These are phyloP conservation scores for Aspergillus affinis DNA, from an alignment of 495 filamentous ascomycete genomes.

Conservation along the genomic window DNA sequence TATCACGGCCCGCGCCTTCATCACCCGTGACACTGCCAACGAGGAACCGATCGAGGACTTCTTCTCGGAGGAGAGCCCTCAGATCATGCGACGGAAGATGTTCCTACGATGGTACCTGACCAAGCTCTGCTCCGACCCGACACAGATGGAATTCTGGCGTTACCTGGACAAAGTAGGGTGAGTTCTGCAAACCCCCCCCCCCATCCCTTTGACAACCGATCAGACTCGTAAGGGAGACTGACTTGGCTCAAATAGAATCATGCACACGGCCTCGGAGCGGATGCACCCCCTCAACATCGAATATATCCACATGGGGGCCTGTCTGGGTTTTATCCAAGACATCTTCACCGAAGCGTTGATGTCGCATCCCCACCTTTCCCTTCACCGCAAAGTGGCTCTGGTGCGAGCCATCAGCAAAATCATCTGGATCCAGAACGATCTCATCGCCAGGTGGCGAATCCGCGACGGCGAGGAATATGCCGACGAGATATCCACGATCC, in stretches of 20 bases:
- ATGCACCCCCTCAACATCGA: constrained; percentile 68
- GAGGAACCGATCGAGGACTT: constrained; percentile 61
- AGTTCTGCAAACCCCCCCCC: no score
- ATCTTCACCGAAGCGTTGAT: constrained; percentile 72
- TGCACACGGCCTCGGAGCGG: constrained; percentile 67
- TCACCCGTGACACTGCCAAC: constrained; percentile 62
- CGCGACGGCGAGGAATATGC: constrained; percentile 69
- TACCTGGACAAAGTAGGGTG: constrained; percentile 76
- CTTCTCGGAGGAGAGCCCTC: constrained; percentile 62
- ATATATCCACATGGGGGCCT: constrained; percentile 71
- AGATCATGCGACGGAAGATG: constrained; percentile 73
- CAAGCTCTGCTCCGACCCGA: constrained; percentile 68
- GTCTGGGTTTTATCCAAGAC: constrained; percentile 69
- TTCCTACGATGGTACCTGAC: constrained; percentile 71
- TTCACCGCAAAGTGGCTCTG: constrained; percentile 64
- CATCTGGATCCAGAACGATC: constrained; percentile 76
- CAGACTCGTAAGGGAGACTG: constrained; percentile 4
- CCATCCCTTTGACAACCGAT: not conserved
- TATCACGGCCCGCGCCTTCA: constrained; percentile 71
- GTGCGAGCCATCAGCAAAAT: constrained; percentile 63
- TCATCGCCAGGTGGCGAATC: constrained; percentile 75
- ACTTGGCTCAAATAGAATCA: constrained; percentile 46
- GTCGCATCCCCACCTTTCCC: constrained; percentile 61
- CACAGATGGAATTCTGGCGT: constrained; percentile 72
- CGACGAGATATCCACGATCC: constrained; percentile 54